These are phyloP conservation scores for Passiflora organensis DNA, from an alignment of 345 rosid genomes.

Conservation along the genomic window DNA sequence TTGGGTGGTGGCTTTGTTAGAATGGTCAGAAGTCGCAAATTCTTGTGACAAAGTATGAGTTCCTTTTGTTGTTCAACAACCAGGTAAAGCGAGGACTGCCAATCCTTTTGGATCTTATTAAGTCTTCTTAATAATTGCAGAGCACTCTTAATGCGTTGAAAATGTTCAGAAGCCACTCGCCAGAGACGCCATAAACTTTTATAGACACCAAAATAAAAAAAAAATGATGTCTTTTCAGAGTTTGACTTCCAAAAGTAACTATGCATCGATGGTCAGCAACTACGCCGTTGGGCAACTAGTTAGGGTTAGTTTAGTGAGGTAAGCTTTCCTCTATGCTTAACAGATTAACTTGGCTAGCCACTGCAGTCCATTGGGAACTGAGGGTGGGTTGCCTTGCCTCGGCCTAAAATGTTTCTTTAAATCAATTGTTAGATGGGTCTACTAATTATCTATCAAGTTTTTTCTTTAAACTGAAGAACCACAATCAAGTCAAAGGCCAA, in stretches of 20 bases:
- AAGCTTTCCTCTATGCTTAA: not conserved
- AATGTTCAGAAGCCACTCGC: too few species aligned
- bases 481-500: too few species aligned
- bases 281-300: too few species aligned
- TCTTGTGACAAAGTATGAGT: not conserved
- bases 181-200: too few species aligned
- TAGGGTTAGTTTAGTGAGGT: too few species aligned
- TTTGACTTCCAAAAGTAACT: slow-evolving; percentile 8
- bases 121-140: not conserved
- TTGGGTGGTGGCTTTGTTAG: slow-evolving; percentile 11
- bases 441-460: too few species aligned
- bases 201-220: too few species aligned
- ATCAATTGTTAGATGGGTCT: too few species aligned
- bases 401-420: too few species aligned
- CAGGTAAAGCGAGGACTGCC: slow-evolving; percentile 12
- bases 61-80: slow-evolving; percentile 22
- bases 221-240: not conserved
- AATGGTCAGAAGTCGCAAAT: slow-evolving; percentile 6
- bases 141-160: slow-evolving; percentile 16
- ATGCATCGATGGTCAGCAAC: not conserved
- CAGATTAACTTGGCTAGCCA: not conserved
- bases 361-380: not conserved
- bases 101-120: not conserved
- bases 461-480: too few species aligned
- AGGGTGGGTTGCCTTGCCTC: too few species aligned